These are phyloP conservation scores for Gentiana straminea DNA, from an alignment of 257 asterid species.

Conservation along the genomic window DNA sequence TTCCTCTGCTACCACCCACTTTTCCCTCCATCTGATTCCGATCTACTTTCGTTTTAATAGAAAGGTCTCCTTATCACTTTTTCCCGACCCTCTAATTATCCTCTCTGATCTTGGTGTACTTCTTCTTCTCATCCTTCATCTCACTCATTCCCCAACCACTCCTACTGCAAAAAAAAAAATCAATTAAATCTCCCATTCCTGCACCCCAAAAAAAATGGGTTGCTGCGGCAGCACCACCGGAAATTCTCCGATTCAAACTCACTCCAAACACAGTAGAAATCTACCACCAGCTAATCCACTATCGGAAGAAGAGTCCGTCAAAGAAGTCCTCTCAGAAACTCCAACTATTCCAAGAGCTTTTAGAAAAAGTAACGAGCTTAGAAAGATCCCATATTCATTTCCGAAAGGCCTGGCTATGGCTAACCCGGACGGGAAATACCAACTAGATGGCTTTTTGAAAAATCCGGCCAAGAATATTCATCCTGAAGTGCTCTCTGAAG, in stretches of 20 bases:
- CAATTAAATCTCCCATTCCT: too few species aligned
- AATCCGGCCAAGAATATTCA: slow-evolving; percentile 15
- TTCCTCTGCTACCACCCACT: too few species aligned
- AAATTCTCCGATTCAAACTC: slow-evolving; percentile 3
- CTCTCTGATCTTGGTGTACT: too few species aligned
- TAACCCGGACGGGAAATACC: slow-evolving; percentile 1
- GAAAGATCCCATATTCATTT: slow-evolving; percentile 27
- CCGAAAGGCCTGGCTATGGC: slow-evolving; percentile 1
- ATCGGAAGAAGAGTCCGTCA: slow-evolving; percentile 54
- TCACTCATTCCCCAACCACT: too few species aligned
- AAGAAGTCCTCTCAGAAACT: slow-evolving; percentile 66
- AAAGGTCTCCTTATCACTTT: too few species aligned
- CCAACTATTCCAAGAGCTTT: slow-evolving; percentile 21
- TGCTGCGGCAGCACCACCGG: slow-evolving; percentile 36
- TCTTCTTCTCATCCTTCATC: too few species aligned
- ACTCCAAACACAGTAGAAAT: slow-evolving; percentile 10
- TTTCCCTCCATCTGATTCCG: too few species aligned
- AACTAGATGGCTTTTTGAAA: slow-evolving; percentile 18
- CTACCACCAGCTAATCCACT: slow-evolving; percentile 7
- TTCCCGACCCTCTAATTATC: too few species aligned
- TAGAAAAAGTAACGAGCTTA: slow-evolving; percentile 14
- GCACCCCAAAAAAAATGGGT: slow-evolving; percentile 30
- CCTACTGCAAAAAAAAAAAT: too few species aligned
- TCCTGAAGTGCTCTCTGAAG: slow-evolving; percentile 17
- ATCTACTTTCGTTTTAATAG: too few species aligned